Conservation (phyloP, 257 asterid genomes). For the Nicotiana noctiflora region DNA sequence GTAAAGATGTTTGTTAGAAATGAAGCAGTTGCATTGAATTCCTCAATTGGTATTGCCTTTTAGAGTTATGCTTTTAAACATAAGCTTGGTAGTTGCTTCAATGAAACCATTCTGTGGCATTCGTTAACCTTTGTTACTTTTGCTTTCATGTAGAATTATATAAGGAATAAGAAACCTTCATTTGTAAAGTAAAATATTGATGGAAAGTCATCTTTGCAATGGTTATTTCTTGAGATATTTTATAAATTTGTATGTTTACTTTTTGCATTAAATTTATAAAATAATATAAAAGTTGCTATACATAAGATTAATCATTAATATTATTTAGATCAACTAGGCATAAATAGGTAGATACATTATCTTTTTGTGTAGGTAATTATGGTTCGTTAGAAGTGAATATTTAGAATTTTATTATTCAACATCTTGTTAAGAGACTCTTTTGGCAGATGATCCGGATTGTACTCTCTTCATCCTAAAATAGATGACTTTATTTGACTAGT, state of each 20-base stretch:
- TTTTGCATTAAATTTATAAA: not conserved
- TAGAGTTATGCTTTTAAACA: not conserved
- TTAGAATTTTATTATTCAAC: not conserved
- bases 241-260: not conserved
- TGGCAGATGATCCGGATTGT: not conserved
- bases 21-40: not conserved
- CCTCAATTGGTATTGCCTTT: not conserved
- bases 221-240: not conserved
- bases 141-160: not conserved
- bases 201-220: not conserved
- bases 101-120: not conserved
- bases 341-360: not conserved
- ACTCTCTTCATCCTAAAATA: not conserved
- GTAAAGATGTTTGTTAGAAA: not conserved
- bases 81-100: not conserved
- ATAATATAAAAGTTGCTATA: not conserved
- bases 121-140: not conserved
- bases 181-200: not conserved
- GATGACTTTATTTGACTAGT: not conserved
- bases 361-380: not conserved
- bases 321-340: not conserved
- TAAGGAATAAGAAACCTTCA: not conserved
- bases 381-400: not conserved
- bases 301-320: not conserved
- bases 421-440: not conserved